Evolutionary conservation across 1,284 basidiomycete species (phyloP).

Genomic region (Inonotus obliquus): DNA sequence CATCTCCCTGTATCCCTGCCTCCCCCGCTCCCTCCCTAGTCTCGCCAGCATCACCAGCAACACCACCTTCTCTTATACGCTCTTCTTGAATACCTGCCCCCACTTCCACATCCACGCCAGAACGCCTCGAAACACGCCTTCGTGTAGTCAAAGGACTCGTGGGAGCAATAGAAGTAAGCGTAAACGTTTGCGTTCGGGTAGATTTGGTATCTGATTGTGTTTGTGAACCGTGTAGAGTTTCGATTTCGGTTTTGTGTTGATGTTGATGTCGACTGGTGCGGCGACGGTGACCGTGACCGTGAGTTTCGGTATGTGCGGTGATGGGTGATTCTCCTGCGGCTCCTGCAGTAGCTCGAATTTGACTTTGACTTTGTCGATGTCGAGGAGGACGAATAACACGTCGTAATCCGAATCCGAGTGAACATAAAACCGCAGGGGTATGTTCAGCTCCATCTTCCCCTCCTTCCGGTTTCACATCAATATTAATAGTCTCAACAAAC

Average conservation of each 20-base stretch:
- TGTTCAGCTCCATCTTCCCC: not conserved
- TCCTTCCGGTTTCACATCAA: not conserved
- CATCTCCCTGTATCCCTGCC: not conserved
- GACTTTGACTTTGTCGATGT: not conserved
- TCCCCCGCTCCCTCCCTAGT: not conserved
- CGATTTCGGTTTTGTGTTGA: not conserved
- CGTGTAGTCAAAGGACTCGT: not conserved
- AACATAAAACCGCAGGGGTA: conserved; percentile 7
- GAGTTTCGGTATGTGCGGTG: not conserved
- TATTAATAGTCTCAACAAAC: not conserved
- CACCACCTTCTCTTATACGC: not conserved
- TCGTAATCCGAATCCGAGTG: conserved; percentile 14
- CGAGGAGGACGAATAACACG: conserved; percentile 1
- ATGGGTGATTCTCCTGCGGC: not conserved
- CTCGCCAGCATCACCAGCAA: not conserved
- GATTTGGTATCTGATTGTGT: not conserved
- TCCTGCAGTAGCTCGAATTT: not conserved
- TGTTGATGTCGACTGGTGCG: conserved; percentile 2
- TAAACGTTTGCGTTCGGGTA: not conserved
- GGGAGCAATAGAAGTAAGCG: not conserved
- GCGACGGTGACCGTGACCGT: not conserved
- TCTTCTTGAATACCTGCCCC: no score
- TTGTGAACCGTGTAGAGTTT: not conserved
- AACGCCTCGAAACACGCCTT: not conserved
- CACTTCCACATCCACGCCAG: not conserved